phyloP scores from a whole-genome alignment of 805 yeast species.

The Candida argentea region DNA sequence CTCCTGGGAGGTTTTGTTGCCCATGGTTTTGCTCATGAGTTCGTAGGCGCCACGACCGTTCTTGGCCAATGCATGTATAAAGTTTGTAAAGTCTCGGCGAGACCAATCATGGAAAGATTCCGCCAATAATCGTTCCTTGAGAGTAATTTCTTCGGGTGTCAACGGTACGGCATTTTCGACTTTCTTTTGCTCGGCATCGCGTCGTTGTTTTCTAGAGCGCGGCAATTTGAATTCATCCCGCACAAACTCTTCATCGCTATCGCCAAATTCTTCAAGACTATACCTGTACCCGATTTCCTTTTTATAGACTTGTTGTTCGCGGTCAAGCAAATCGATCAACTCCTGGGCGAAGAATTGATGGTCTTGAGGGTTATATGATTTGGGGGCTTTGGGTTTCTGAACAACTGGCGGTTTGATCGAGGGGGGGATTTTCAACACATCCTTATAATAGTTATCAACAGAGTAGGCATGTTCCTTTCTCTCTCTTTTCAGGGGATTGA shows the following conservation, averaged over 20 bases:
- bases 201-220: slow-evolving; percentile 23
- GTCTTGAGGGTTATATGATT: slow-evolving; percentile 52
- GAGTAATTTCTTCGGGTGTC: slow-evolving; percentile 49
- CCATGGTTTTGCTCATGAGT: slow-evolving; percentile 44
- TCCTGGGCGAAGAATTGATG: slow-evolving; percentile 62
- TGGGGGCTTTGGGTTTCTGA: slow-evolving; percentile 47
- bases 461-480: slow-evolving; percentile 72
- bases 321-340: slow-evolving; percentile 42
- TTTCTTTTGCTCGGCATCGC: slow-evolving; percentile 39
- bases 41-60: slow-evolving; percentile 46
- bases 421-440: slow-evolving; percentile 38
- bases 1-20: slow-evolving; percentile 48
- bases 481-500: slow-evolving; percentile 67
- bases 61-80: slow-evolving; percentile 59
- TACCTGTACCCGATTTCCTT: slow-evolving; percentile 50
- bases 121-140: slow-evolving; percentile 42
- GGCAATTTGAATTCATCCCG: slow-evolving; percentile 38
- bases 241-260: slow-evolving; percentile 37
- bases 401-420: slow-evolving; percentile 7
- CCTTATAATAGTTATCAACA: slow-evolving; percentile 67
- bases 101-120: slow-evolving; percentile 62
- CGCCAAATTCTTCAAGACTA: slow-evolving; percentile 51
- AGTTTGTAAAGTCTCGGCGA: slow-evolving; percentile 64
- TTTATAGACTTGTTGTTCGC: slow-evolving; percentile 58
- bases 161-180: slow-evolving; percentile 49